Evolutionary conservation across 106 monocot species (phyloP), one percentile per base, ranked within the genome.

Genomic region (Dioscorea alata): DNA sequence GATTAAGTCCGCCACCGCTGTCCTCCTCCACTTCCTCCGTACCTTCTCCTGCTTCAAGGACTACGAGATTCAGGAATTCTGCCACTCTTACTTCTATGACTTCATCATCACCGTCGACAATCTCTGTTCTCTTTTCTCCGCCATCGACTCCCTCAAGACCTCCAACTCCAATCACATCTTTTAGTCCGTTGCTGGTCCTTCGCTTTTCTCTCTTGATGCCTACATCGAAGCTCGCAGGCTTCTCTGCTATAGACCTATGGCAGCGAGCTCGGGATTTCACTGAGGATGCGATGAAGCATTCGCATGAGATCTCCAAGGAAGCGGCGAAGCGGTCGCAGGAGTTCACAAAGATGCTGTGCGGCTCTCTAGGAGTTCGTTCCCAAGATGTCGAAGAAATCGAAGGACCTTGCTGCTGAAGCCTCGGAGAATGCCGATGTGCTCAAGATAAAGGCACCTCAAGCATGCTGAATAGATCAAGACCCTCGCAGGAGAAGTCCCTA

Each of bases 61-160:
- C 49, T 78, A 82, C 7, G 97, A 99, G 72, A 99, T 92, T 85
- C 89, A 99, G 79, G 89, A 87, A 22, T 77, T 99, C 62, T 99
- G 97, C 85, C 77, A 73, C 57, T 72, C 83, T 33, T 89, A 99
- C 87, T 99, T 87, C 79, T 85, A 92, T n/a, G 97, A 99, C 73
- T 99, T 99, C 83, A 99, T 99, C 83, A 67, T 76, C 68, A 92
- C 97, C 51, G 97, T 99, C 63, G 97, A 99, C 70, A 92, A 99
- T 76, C 89, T 99, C 76, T 84, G 97, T 17, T 99, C 97, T 59
- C 89, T 99, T 31, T 89, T 99, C 63, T 84, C 92, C 56, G 92
- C 89, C 15, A 89, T 78, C 51, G 92, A 99, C 34, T 78, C 86
- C 70, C 85, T 99, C 76, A 99, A 99, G 71, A 80, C 85, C 64